Conservation (phyloP, 2,329 filamentous ascomycete genomes). For the Teratosphaeria gauchensis region DNA sequence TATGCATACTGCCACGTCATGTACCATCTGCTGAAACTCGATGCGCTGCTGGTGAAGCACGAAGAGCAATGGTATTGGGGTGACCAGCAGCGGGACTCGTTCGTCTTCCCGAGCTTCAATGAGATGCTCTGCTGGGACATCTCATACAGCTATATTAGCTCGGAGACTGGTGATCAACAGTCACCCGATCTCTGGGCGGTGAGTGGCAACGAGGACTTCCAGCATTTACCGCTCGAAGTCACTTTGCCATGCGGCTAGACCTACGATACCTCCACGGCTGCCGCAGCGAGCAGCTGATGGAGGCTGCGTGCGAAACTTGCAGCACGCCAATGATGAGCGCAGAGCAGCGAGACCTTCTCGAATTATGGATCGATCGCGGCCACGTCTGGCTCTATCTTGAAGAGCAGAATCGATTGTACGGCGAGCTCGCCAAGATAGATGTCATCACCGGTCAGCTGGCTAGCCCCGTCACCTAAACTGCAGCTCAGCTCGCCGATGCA, state of each 20-base stretch:
- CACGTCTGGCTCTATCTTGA: background rate
- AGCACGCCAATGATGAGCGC: background rate
- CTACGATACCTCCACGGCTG: background rate
- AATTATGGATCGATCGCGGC: background rate
- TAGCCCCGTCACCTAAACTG: too few species aligned
- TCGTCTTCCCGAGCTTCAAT: background rate
- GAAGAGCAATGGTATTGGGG: background rate
- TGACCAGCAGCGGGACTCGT: background rate
- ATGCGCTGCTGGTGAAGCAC: background rate
- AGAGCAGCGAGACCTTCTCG: background rate
- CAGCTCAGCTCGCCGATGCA: too few species aligned
- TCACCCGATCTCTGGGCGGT: too few species aligned
- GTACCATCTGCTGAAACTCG: background rate
- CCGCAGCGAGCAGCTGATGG: background rate
- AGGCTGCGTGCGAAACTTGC: background rate
- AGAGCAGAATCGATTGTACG: background rate
- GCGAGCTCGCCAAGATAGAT: too few species aligned
- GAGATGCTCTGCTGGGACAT: background rate
- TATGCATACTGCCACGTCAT: background rate
- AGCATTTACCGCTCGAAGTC: background rate
- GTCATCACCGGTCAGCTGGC: too few species aligned
- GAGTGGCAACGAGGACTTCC: too few species aligned
- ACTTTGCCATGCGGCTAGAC: background rate
- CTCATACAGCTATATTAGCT: too few species aligned
- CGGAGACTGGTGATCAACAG: too few species aligned